A percentile compares a stretch with the other conserved stretches of the same genome.
Conservation (phyloP, 352 stramenopile genomes). For the Nothophytophthora sp. region DNA sequence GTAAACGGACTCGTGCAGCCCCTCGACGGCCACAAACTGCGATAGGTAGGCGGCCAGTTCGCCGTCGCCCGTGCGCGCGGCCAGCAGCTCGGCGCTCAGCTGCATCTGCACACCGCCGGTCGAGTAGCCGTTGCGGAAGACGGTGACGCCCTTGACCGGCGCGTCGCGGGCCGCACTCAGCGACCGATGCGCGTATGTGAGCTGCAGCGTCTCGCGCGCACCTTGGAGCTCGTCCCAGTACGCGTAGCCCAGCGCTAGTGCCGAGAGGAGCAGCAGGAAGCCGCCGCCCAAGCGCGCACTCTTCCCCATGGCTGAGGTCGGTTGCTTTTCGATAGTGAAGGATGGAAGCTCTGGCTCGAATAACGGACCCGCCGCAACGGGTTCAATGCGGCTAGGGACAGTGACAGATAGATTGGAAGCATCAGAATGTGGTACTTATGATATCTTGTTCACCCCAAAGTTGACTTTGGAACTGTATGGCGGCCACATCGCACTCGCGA, state of each 20-base stretch:
- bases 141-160: slow-evolving; percentile 62
- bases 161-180: slow-evolving; percentile 38
- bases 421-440: no score
- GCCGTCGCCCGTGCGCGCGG: slow-evolving; percentile 37
- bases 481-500: no score
- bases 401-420: no score
- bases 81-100: slow-evolving; percentile 58
- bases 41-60: slow-evolving; percentile 82
- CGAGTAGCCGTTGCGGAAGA: slow-evolving; percentile 83
- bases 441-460: no score
- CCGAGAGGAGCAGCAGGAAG: slow-evolving; percentile 37
- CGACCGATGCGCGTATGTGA: slow-evolving; percentile 59
- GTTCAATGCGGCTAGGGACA: no score
- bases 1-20: slow-evolving; percentile 24
- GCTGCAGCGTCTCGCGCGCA: slow-evolving; percentile 55
- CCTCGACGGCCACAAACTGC: slow-evolving; percentile 79
- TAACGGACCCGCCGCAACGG: no score
- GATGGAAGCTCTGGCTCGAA: no score
- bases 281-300: slow-evolving; percentile 39
- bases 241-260: slow-evolving; percentile 44
- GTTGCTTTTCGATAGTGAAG: slow-evolving; percentile 8
- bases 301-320: slow-evolving; percentile 62
- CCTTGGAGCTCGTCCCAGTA: slow-evolving; percentile 51
- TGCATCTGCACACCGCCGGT: slow-evolving; percentile 74
- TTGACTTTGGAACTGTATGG: no score